Base-by-base conservation (phyloP, 495 filamentous ascomycete genomes). In the Penicillium turbatum region DNA sequence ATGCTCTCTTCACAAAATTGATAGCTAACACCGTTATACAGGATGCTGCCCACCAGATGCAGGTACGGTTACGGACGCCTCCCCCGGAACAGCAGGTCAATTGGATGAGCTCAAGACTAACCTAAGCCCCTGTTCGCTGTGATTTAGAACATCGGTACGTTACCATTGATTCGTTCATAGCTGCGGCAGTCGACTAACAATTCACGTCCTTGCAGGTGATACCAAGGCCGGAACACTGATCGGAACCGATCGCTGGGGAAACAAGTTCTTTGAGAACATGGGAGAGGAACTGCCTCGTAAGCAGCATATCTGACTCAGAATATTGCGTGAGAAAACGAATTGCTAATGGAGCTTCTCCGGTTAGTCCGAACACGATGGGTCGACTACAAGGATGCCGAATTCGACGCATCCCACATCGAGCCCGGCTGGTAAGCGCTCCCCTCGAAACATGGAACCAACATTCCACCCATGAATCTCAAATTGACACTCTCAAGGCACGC, bases 301-400 rank as follows among this genome's bases (percentile, higher is more conserved):
- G 87, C 67, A 31, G 54, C 19, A 17, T 12, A 6, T 17, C 9
- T 21, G 16, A 15, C 24, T 6, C 30, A 34, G 3, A 7, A 2
- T 26, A 24, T 16, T 19, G 1, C 15, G 36, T 15, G 15, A 15
- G 10, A 32, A 32, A 30, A 16, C 5, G n/a, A 3, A 39, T 27
- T 36, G 16, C 38, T 39, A 32, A 56, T 15, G 16, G 10, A 15
- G 47, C 26, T 29, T 41, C 21, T 10, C 31, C 38, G 41, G 34
- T 26, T 57, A 97, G 92, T 97, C 62, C 86, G 95, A 52, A 97
- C 93, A 62, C 84, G 95, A 80, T 97, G 95, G 93, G 88, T 98
- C 43, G 93, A 97, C 72, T 97, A 92, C 79, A 90, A 88, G 75
- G 79, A 86, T 63, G 75, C 86, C 55, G 90, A 96, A 79, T 92